Percentiles rank a stretch among this genome's conserved stretches.
These are phyloP conservation scores for Talaromyces piceae DNA, from an alignment of 2,329 filamentous ascomycete genomes.

Conservation along the genomic window DNA sequence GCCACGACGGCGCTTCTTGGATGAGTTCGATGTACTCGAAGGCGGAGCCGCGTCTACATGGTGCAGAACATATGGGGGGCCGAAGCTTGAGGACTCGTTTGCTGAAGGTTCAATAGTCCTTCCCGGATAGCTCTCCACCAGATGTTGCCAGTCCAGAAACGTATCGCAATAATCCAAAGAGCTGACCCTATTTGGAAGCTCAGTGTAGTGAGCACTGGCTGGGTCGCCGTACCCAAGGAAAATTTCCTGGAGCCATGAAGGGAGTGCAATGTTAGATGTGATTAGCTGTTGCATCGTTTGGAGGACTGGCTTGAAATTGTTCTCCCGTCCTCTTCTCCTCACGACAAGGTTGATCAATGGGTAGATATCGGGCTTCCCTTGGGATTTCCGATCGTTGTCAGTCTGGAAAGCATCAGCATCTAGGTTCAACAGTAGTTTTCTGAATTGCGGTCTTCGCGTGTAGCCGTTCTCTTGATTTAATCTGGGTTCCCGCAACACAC, in stretches of 20 bases:
- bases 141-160: constrained; percentile 90
- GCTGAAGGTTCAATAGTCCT: constrained; percentile 75
- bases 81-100: constrained; percentile 64
- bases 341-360: constrained; percentile 78
- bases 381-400: constrained; percentile 60
- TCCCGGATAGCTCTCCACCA: constrained; percentile 81
- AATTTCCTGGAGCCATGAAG: constrained; percentile 90
- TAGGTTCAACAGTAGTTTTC: constrained; percentile 71
- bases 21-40: constrained; percentile 51
- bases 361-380: constrained; percentile 72
- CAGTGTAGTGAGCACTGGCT: constrained; percentile 75
- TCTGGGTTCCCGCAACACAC: constrained; percentile 54
- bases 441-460: constrained; percentile 49
- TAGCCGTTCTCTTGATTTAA: constrained; percentile 56
- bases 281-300: constrained; percentile 85
- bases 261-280: constrained; percentile 75
- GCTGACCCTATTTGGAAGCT: constrained; percentile 67
- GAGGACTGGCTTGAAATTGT: constrained; percentile 92
- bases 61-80: constrained; percentile 80
- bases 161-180: constrained; percentile 88
- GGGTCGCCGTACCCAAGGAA: constrained; percentile 97
- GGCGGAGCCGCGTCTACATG: constrained; percentile 48
- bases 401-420: constrained; percentile 70
- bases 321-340: constrained; percentile 76
- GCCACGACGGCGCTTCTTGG: constrained; percentile 83